phyloP scores from a whole-genome alignment of 176 grass and related monocot species.

The Ensete glaucum region DNA sequence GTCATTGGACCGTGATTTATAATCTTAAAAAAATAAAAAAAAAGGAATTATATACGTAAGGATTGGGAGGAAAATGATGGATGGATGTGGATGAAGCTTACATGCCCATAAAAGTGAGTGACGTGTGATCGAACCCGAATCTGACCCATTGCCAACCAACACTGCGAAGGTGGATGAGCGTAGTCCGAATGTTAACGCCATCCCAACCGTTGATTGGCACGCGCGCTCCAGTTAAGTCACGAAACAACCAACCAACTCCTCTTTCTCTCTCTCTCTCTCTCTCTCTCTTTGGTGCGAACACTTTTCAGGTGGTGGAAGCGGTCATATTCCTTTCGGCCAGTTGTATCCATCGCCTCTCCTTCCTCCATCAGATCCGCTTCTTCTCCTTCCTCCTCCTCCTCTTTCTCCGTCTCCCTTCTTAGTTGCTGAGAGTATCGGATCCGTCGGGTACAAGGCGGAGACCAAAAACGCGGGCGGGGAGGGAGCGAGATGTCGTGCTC shows the following conservation, averaged over 20 bases:
- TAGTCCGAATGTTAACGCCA: background rate
- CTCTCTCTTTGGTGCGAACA: background rate
- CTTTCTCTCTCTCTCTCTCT: too few relatives aligned
- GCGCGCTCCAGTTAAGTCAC: too few relatives aligned
- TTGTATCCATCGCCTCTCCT: background rate
- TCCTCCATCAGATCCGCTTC: background rate
- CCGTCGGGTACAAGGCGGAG: background rate
- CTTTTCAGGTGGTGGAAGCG: background rate
- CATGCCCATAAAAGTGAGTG: background rate
- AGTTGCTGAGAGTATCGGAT: background rate
- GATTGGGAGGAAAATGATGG: too few relatives aligned
- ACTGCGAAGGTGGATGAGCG: too few relatives aligned
- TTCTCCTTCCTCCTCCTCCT: background rate
- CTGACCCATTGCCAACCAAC: background rate
- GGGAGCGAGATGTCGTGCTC: conserved; percentile 44
- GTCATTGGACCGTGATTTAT: too few relatives aligned
- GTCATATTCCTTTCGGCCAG: background rate
- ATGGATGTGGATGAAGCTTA: too few relatives aligned
- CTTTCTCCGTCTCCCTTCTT: background rate
- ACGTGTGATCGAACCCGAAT: background rate
- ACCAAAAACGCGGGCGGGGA: background rate
- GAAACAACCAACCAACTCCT: too few relatives aligned
- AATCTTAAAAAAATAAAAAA: too few relatives aligned
- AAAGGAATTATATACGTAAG: too few relatives aligned
- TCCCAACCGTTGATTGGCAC: background rate